phyloP scores from a whole-genome alignment of 1,284 basidiomycete species.

The Ceraceosorus guamensis region DNA sequence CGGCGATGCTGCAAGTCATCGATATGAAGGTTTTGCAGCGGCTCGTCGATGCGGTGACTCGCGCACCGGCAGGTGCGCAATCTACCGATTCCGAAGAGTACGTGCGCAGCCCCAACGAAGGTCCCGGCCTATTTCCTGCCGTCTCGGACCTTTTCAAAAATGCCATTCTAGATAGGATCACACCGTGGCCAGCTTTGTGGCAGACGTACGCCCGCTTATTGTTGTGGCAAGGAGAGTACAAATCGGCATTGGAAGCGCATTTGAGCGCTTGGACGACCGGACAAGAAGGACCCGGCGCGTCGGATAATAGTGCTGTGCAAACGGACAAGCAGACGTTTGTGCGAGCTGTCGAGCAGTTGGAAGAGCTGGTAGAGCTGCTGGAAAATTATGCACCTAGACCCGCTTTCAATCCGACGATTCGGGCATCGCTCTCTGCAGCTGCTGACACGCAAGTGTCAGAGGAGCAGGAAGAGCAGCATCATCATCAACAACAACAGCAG shows the following conservation, averaged over 20 bases:
- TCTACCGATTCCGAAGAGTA: too few species aligned
- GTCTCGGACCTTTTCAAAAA: slow-evolving; percentile 66
- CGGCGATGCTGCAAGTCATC: slow-evolving; percentile 52
- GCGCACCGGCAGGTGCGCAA: slow-evolving; percentile 52
- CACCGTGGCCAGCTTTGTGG: slow-evolving; percentile 49
- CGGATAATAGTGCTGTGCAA: slow-evolving; percentile 12
- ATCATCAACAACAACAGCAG: slow-evolving; percentile 11
- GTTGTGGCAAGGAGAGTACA: slow-evolving; percentile 25
- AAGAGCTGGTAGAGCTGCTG: slow-evolving; percentile 51
- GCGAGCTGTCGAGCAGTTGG: slow-evolving; percentile 2
- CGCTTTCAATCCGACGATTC: too few species aligned
- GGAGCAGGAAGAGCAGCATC: too few species aligned
- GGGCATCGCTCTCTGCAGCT: too few species aligned
- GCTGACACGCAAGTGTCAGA: too few species aligned
- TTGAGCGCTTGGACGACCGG: slow-evolving; percentile 25
- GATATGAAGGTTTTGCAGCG: slow-evolving; percentile 81
- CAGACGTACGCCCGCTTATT: slow-evolving; percentile 34
- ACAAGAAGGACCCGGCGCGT: slow-evolving; percentile 8
- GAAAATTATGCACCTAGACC: slow-evolving; percentile 73
- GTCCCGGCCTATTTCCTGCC: slow-evolving; percentile 59
- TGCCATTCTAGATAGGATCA: slow-evolving; percentile 69
- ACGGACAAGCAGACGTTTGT: background rate
- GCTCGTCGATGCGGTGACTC: slow-evolving; percentile 74
- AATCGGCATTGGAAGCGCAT: slow-evolving; percentile 20
- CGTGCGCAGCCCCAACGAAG: slow-evolving; percentile 57